These are phyloP conservation scores for Cyphellophora europaea DNA, from an alignment of 2,329 filamentous ascomycete genomes.

Conservation along the genomic window DNA sequence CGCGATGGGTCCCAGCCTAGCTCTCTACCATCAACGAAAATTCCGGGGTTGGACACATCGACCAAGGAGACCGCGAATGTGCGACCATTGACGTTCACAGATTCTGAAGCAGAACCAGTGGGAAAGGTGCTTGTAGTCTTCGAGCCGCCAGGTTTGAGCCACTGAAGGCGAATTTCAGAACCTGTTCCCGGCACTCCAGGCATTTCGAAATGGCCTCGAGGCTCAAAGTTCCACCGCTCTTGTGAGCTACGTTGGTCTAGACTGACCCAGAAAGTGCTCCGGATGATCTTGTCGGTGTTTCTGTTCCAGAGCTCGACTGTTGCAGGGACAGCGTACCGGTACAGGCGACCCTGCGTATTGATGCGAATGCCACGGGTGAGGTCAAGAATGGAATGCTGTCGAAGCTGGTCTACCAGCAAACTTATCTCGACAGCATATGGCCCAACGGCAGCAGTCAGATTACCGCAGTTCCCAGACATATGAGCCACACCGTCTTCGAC, in stretches of 20 bases:
- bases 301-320: constrained; percentile 58
- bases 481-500: constrained; percentile 54
- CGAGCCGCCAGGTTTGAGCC: constrained; percentile 53
- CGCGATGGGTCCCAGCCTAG: constrained; percentile 42
- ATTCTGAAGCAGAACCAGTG: constrained; percentile 47
- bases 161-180: constrained; percentile 50
- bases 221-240: constrained; percentile 17
- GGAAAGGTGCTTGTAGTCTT: constrained; percentile 55
- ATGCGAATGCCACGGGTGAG: no score
- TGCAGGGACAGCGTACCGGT: no score
- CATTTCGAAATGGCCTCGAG: constrained; percentile 48
- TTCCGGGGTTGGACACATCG: constrained; percentile 55
- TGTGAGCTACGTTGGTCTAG: no score
- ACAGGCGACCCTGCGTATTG: no score
- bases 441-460: constrained; percentile 60
- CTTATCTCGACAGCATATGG: no score
- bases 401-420: no score
- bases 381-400: no score
- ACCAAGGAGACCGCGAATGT: constrained; percentile 47
- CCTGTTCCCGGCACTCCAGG: constrained; percentile 54
- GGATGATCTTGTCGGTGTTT: constrained; percentile 58
- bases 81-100: constrained; percentile 26
- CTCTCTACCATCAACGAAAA: constrained; percentile 50
- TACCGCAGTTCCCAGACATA: constrained; percentile 64
- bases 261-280: constrained; percentile 46